Evolutionary conservation across 2,329 filamentous ascomycete species (phyloP), one percentile per base, ranked within the genome.

Genomic region (Ascochyta clinopodiicola): DNA sequence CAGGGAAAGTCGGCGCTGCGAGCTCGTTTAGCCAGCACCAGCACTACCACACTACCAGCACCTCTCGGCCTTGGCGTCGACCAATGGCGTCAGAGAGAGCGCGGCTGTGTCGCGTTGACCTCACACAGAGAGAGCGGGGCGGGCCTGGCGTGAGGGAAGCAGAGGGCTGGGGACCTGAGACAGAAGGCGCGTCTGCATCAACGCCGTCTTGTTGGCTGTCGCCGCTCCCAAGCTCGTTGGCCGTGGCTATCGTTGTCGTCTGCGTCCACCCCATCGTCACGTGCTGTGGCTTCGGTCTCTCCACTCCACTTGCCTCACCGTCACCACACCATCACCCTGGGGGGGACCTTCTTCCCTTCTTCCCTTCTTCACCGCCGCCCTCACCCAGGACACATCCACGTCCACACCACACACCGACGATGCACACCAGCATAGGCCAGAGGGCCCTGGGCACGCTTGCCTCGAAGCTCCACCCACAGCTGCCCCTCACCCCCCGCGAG

Each of bases 401-500:
- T 34, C 44, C n/a, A 36, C 44, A 42, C 56, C 40, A n/a, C 50
- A 43, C 46, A n/a, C 24, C 25, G 29, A 37, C 46, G 17, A 86
- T 87, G 81, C 85, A 82, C 69, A 75, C 78, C 22, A 79, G 82
- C 2, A 72, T 79, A 2, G 73, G 78, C 34, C 70, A 68, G 38
- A 66, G 72, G 7, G 63, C 69, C 35, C 60, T 75, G 56, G 66
- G 63, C 52, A 57, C 80, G 21, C 78, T 85, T 69, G 75, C 79
- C 10, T 78, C 80, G 24, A 86, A 82, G 68, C 79, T 88, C 36
- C 80, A 82, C 59, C 78, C 77, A 0, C 79, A 78, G 58, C 64
- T 82, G 4, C 81, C 86, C 22, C 77, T 87, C 15, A 84, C 80
- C 24, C 77, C 80, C 4, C 80, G 80, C 53, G 84, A 89, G 65